Conservation (phyloP, 164 flowering plant genomes). For the Kingdonia uniflora region DNA sequence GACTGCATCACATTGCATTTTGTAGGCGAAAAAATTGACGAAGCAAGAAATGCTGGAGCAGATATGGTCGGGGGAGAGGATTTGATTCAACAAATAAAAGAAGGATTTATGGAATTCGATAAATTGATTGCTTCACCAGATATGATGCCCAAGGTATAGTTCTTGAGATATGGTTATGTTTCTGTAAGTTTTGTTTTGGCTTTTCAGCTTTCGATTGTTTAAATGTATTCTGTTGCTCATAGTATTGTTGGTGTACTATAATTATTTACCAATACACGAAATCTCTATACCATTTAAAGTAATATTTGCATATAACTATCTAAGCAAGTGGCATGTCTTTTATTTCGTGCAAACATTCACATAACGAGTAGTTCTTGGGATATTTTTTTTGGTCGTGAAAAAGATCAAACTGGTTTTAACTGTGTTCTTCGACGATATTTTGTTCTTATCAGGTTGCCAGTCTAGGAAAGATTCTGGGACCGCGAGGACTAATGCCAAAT, state of each 20-base stretch:
- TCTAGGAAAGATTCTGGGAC: conserved; percentile 90
- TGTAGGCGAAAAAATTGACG: conserved; percentile 88
- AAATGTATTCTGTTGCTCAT: too few species aligned
- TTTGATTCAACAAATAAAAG: conserved; percentile 79
- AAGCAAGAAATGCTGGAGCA: conserved; percentile 96
- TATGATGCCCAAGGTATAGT: conserved; percentile 94
- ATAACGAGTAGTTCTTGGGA: background rate
- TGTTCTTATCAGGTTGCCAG: conserved; percentile 64
- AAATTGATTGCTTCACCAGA: conserved; percentile 95
- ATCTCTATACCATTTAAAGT: too few species aligned
- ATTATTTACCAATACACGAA: too few species aligned
- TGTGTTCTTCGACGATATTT: conserved; percentile 1
- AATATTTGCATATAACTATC: too few species aligned
- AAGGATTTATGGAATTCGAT: conserved; percentile 94
- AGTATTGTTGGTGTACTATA: too few species aligned
- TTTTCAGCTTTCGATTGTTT: too few species aligned
- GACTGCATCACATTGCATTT: conserved; percentile 7
- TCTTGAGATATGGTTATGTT: too few species aligned
- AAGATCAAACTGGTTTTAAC: too few species aligned
- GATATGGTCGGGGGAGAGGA: conserved; percentile 96
- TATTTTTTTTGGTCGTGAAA: background rate
- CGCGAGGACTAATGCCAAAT: conserved; percentile 99
- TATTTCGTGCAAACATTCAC: too few species aligned
- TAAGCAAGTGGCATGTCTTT: too few species aligned
- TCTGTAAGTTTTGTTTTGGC: too few species aligned